A percentile compares a stretch with the other conserved stretches of the same genome.
Conservation (phyloP, 2,329 filamentous ascomycete genomes). For the Fusarium sp. region DNA sequence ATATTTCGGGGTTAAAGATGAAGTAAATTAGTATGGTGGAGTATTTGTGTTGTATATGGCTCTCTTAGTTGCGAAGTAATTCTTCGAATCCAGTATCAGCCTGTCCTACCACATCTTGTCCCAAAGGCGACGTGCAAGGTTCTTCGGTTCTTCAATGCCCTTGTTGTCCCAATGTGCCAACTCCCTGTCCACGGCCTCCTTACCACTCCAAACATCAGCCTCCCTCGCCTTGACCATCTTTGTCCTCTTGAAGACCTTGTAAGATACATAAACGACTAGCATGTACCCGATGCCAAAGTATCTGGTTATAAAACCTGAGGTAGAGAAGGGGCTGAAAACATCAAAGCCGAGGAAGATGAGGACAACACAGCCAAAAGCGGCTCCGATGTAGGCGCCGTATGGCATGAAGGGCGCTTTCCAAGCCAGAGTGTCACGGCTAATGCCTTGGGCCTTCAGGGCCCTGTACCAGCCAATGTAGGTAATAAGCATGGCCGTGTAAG, state of each 20-base stretch:
- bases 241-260: background rate
- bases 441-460: background rate
- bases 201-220: background rate
- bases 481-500: background rate
- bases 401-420: background rate
- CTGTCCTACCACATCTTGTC: background rate
- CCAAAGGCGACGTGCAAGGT: background rate
- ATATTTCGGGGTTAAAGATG: no score
- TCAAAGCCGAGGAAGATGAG: background rate
- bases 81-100: no score
- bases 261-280: background rate
- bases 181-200: background rate
- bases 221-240: background rate
- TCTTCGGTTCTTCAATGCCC: background rate
- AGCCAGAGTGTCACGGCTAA: background rate
- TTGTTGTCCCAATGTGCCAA: background rate
- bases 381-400: background rate
- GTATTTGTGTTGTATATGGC: no score
- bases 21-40: no score
- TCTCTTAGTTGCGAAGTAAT: no score
- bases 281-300: background rate
- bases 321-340: background rate
- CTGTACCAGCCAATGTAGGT: background rate
- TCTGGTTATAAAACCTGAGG: background rate
- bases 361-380: background rate